A percentile compares a stretch with the other conserved stretches of the same genome.
These are phyloP conservation scores for Phytophthora fragariaefolia DNA, from an alignment of 352 stramenopile genomes.

Conservation along the genomic window DNA sequence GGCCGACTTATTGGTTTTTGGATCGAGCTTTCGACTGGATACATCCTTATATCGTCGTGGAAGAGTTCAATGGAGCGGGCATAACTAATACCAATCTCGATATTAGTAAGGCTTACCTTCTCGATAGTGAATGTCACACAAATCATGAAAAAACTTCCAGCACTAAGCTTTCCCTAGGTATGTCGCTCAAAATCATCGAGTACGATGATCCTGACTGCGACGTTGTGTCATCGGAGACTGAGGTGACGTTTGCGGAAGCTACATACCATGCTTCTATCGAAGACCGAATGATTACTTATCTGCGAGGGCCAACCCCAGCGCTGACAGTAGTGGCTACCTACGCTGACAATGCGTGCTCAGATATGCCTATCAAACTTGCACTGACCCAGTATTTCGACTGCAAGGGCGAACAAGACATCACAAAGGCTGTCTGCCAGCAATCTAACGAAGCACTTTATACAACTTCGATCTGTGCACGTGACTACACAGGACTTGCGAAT, in stretches of 20 bases:
- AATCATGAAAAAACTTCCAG: neutral
- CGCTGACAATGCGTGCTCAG: conserved; percentile 3
- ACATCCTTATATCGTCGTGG: neutral
- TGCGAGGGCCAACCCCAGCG: neutral
- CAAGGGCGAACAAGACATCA: neutral
- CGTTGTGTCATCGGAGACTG: neutral
- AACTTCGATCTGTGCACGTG: conserved; percentile 2
- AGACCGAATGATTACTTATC: neutral
- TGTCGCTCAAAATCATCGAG: neutral
- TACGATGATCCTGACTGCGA: neutral
- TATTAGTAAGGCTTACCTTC: neutral
- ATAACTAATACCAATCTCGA: neutral
- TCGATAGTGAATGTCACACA: conserved; percentile 2
- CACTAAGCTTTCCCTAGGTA: conserved; percentile 2
- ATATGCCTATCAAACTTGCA: neutral
- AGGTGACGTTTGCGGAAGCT: neutral
- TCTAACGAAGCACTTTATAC: neutral
- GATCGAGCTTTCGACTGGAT: neutral
- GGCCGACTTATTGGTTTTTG: neutral
- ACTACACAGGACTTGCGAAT: neutral
- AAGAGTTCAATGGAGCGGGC: conserved; percentile 1
- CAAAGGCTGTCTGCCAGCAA: neutral
- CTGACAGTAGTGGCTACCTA: conserved; percentile 8
- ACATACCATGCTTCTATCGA: neutral
- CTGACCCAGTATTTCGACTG: conserved; percentile 13